Evolutionary conservation across 1,139 yeast species (phyloP).

Genomic region (Yamadazyma diddensiae): DNA sequence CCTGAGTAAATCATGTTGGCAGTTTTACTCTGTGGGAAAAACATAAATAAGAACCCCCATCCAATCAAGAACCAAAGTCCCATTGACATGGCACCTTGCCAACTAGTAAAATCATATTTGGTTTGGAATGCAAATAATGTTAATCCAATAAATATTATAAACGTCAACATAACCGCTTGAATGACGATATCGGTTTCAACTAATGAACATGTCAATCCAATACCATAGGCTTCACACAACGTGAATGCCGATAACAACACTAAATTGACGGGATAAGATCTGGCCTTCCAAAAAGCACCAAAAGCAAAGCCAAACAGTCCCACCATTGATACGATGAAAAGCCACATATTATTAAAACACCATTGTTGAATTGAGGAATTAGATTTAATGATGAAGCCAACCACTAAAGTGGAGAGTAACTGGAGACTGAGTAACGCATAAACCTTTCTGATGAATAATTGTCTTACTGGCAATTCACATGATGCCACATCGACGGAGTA

Average conservation of each 20-base stretch:
- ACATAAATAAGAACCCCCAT: slow-evolving; percentile 65
- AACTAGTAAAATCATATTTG: slow-evolving; percentile 73
- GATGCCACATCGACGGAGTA: slow-evolving; percentile 75
- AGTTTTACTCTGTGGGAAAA: slow-evolving; percentile 55
- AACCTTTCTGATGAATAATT: slow-evolving; percentile 74
- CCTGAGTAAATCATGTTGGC: slow-evolving; percentile 66
- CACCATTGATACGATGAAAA: slow-evolving; percentile 52
- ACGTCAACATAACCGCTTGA: slow-evolving; percentile 70
- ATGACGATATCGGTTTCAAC: slow-evolving; percentile 64
- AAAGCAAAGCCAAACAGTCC: slow-evolving; percentile 64
- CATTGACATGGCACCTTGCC: slow-evolving; percentile 64
- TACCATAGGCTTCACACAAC: slow-evolving; percentile 65
- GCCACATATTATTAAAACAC: slow-evolving; percentile 61
- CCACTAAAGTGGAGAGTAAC: slow-evolving; percentile 56
- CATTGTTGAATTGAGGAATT: slow-evolving; percentile 51
- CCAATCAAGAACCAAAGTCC: slow-evolving; percentile 70
- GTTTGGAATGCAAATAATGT: slow-evolving; percentile 78
- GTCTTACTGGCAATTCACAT: slow-evolving; percentile 74
- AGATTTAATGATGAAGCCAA: slow-evolving; percentile 54
- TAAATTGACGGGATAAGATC: slow-evolving; percentile 62
- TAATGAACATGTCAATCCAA: slow-evolving; percentile 66
- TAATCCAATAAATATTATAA: slow-evolving; percentile 69
- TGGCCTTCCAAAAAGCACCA: slow-evolving; percentile 56
- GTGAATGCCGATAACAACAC: slow-evolving; percentile 65
- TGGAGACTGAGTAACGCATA: slow-evolving; percentile 70